Conservation (phyloP, 2,329 filamentous ascomycete genomes). For the Tetracladium maxilliforme region DNA sequence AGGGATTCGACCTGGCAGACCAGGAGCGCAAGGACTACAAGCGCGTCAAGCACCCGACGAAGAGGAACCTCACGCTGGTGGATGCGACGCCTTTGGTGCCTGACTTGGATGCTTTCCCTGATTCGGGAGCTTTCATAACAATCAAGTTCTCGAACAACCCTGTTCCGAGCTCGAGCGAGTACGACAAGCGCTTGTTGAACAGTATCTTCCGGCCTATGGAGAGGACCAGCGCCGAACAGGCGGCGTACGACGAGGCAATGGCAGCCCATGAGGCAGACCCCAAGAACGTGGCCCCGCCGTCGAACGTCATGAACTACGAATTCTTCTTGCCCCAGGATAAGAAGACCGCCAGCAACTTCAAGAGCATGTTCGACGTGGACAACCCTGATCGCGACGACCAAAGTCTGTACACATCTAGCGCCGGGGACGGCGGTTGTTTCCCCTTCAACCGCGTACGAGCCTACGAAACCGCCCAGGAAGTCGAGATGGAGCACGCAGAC, state of each 20-base stretch:
- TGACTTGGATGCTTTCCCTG: conserved; percentile 54
- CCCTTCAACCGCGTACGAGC: conserved; percentile 45
- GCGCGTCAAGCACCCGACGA: conserved; percentile 41
- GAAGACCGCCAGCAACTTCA: conserved; percentile 36
- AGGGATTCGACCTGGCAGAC: conserved; percentile 40
- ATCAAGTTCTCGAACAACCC: conserved; percentile 56
- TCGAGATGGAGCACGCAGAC: conserved; percentile 33
- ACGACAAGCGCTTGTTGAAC: conserved; percentile 46
- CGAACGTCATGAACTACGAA: conserved; percentile 48
- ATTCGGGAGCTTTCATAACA: conserved; percentile 54
- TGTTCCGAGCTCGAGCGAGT: conserved; percentile 32
- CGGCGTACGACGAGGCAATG: conserved; percentile 24
- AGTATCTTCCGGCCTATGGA: conserved; percentile 47
- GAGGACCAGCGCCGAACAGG: conserved; percentile 36
- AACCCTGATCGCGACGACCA: conserved; percentile 38
- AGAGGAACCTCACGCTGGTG: conserved; percentile 37
- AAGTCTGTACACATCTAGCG: conserved; percentile 36
- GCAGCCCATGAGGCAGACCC: conserved; percentile 43
- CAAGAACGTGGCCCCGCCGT: conserved; percentile 35
- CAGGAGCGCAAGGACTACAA: conserved; percentile 36
- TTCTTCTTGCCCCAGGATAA: conserved; percentile 43
- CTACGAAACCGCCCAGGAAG: conserved; percentile 48
- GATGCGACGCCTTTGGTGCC: conserved; percentile 47
- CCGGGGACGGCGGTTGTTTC: conserved; percentile 33
- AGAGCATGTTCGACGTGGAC: conserved; percentile 42